phyloP scores from a whole-genome alignment of 495 filamentous ascomycete species.

The Annulohypoxylon nitens region DNA sequence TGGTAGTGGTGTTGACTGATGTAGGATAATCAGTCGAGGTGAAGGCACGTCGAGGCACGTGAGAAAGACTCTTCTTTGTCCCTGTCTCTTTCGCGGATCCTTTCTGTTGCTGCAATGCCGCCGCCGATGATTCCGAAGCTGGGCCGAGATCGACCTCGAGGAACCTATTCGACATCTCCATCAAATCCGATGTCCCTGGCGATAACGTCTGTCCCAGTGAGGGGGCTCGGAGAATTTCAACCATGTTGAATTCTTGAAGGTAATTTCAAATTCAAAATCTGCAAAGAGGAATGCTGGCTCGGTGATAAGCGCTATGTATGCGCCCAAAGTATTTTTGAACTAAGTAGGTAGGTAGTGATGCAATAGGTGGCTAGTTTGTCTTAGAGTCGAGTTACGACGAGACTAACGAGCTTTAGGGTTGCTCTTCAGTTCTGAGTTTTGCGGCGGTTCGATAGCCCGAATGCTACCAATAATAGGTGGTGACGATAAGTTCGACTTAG shows the following conservation, averaged over 20 bases:
- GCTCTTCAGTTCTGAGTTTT: slow-evolving; percentile 15
- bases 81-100: slow-evolving; percentile 31
- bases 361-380: slow-evolving; percentile 19
- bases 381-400: slow-evolving; percentile 24
- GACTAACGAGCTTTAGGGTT: slow-evolving; percentile 23
- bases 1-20: slow-evolving; percentile 13
- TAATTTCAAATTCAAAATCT: slow-evolving; percentile 29
- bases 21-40: slow-evolving; percentile 35
- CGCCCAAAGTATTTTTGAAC: slow-evolving; percentile 10
- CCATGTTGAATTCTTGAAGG: slow-evolving; percentile 36
- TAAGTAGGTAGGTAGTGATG: slow-evolving; percentile 20
- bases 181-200: slow-evolving; percentile 39
- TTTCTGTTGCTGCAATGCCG: slow-evolving; percentile 36
- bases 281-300: slow-evolving; percentile 12
- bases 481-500: slow-evolving; percentile 34
- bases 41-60: slow-evolving; percentile 38
- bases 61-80: slow-evolving; percentile 21
- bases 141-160: slow-evolving; percentile 44
- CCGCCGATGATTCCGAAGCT: slow-evolving; percentile 39
- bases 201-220: slow-evolving; percentile 37
- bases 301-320: slow-evolving; percentile 25
- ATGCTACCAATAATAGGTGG: slow-evolving; percentile 28
- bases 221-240: slow-evolving; percentile 40
- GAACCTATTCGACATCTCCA: slow-evolving; percentile 45
- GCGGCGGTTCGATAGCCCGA: slow-evolving; percentile 8